These are phyloP conservation scores for Penicillium sp. DNA, from an alignment of 2,329 filamentous ascomycete genomes.

Conservation along the genomic window DNA sequence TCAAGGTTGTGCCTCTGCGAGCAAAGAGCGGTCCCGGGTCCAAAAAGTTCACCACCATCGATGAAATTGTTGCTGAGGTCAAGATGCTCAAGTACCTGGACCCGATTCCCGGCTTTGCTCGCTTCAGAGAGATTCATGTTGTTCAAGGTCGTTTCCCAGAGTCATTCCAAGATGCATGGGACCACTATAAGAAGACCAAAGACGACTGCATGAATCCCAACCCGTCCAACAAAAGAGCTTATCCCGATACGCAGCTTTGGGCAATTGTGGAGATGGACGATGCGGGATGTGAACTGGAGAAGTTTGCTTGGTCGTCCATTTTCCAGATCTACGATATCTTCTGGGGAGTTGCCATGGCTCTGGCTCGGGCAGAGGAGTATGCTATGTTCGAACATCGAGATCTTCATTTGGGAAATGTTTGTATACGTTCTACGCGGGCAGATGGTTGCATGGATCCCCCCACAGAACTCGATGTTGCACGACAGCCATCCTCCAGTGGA, in stretches of 20 bases:
- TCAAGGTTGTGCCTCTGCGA: constrained; percentile 50
- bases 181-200: constrained; percentile 40
- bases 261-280: constrained; percentile 66
- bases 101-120: constrained; percentile 60
- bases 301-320: constrained; percentile 41
- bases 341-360: constrained; percentile 62
- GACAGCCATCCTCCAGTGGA: constrained; percentile 36
- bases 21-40: constrained; percentile 41
- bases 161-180: constrained; percentile 50
- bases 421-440: constrained; percentile 46
- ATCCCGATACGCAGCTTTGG: constrained; percentile 59
- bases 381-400: constrained; percentile 65
- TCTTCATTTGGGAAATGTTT: constrained; percentile 66
- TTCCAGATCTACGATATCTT: constrained; percentile 62
- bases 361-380: constrained; percentile 60
- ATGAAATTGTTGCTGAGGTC: constrained; percentile 51
- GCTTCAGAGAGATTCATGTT: constrained; percentile 59
- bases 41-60: constrained; percentile 45
- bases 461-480: constrained; percentile 30
- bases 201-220: constrained; percentile 55
- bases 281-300: constrained; percentile 58
- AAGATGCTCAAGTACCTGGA: constrained; percentile 58
- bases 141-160: constrained; percentile 56
- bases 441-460: constrained; percentile 35
- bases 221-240: constrained; percentile 53